These are phyloP conservation scores for Phoenix roebelenii DNA, from an alignment of 176 grass and related monocot genomes.

Conservation along the genomic window DNA sequence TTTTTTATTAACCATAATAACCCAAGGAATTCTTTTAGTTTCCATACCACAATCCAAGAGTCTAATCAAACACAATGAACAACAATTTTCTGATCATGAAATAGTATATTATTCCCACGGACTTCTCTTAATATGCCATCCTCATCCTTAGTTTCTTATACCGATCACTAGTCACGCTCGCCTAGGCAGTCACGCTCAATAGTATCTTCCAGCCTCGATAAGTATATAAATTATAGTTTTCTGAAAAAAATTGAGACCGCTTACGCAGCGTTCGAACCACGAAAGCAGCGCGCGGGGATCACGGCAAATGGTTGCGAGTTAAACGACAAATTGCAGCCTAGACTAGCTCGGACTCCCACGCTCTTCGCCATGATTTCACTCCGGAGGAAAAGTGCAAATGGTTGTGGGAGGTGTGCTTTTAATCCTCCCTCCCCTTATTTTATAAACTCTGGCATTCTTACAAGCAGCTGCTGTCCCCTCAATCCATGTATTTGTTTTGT, in stretches of 20 bases:
- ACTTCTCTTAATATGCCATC: too few species aligned
- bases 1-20: too few species aligned
- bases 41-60: background rate
- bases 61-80: conserved; percentile 15
- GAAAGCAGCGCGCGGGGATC: background rate
- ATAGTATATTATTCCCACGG: background rate
- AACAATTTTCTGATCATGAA: conserved; percentile 18
- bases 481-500: conserved; percentile 23
- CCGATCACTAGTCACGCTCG: background rate
- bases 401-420: too few species aligned
- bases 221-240: too few species aligned
- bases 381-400: background rate
- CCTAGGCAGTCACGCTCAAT: conserved; percentile 20
- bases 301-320: too few species aligned
- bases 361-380: background rate
- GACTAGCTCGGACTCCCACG: too few species aligned
- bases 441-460: too few species aligned
- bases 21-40: background rate
- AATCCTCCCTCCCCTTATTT: too few species aligned
- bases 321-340: too few species aligned
- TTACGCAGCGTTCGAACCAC: conserved; percentile 7
- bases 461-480: background rate
- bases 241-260: background rate
- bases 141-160: too few species aligned
- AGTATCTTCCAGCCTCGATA: background rate